Base-by-base conservation (phyloP, 2,329 filamentous ascomycete genomes). In the Hypoxylon sp. region DNA sequence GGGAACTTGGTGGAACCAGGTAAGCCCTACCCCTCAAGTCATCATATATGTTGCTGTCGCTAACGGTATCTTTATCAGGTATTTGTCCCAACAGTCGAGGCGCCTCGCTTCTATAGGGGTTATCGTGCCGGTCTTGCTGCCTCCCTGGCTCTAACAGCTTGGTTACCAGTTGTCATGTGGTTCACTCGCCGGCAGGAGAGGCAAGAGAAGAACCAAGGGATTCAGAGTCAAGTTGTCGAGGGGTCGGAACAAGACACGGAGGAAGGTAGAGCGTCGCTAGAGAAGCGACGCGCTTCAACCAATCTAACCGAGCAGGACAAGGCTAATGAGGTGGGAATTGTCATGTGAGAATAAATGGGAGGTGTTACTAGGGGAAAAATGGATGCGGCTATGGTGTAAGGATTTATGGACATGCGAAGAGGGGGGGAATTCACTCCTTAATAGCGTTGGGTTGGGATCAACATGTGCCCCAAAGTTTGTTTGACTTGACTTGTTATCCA, bases 101-200 rank as follows among this genome's bases (percentile, higher is more conserved):
- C 71, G 3, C 71, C 71, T 44, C 69, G 71, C 2, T 73, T 71
- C 31, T 66, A 70, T 33, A 55, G 67, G 14, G 71, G 71, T 25
- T 73, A 73, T 55, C 60, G 69, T 30, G 71, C 69, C 11, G 69
- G 69, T 6, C 67, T 72, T 31, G 68, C 69, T 40, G 68, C 69
- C 1, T 69, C 71, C n/a, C 48, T 73, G 11, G 71, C 69, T 6
- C 55, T 72, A 31, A 67, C 63, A 7, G 75, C 74, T n/a, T 75
- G 73, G 72, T 54, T 75, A 35, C 72, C 72, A 11, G 71, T 75
- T 8, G 55, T 74, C 6, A 70, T 73, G 31, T 75, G 51, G 68
- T 71, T 68, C 46, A 68, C 61, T 13, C 61, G 61, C 14, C 58
- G 64, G 22, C 68, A 70, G 46, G 60, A 66, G 58, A 61, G 31